These are phyloP conservation scores for Nelumbo lutea DNA, from an alignment of 164 flowering plant genomes.

Conservation along the genomic window DNA sequence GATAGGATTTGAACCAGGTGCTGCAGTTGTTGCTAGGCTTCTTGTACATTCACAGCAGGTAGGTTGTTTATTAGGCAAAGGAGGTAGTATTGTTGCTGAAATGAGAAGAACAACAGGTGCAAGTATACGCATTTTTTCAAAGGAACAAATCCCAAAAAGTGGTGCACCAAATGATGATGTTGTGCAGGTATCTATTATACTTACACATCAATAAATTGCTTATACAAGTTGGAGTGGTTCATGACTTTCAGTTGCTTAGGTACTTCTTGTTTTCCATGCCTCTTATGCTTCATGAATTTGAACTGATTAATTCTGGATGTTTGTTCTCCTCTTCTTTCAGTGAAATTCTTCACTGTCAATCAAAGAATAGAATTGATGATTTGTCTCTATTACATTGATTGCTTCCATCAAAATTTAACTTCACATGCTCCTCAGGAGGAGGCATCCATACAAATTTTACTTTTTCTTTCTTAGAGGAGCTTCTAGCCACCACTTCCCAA, in stretches of 20 bases:
- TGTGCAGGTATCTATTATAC: conserved; percentile 40
- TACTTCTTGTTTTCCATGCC: too few relatives aligned
- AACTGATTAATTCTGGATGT: too few relatives aligned
- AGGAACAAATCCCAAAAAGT: conserved; percentile 37
- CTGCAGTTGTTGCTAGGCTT: conserved; percentile 50
- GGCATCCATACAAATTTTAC: too few relatives aligned
- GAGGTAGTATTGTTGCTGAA: conserved; percentile 49
- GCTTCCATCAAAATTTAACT: too few relatives aligned
- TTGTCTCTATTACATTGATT: too few relatives aligned
- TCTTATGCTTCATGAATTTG: too few relatives aligned
- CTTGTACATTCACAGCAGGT: conserved; percentile 54
- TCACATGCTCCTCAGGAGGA: too few relatives aligned
- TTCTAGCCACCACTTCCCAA: too few relatives aligned
- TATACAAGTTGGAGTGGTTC: neutral
- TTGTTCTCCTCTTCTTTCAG: too few relatives aligned
- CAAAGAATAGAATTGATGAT: too few relatives aligned
- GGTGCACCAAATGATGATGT: conserved; percentile 41
- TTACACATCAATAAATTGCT: neutral
- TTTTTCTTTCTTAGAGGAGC: too few relatives aligned
- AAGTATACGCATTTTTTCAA: conserved; percentile 39
- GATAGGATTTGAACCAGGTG: conserved; percentile 41
- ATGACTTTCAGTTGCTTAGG: neutral
- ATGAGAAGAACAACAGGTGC: conserved; percentile 60
- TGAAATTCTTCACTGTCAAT: too few relatives aligned
- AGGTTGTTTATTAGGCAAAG: conserved; percentile 55